These are phyloP conservation scores for Solanum pimpinellifolium DNA, from an alignment of 257 asterid species.

Conservation along the genomic window DNA sequence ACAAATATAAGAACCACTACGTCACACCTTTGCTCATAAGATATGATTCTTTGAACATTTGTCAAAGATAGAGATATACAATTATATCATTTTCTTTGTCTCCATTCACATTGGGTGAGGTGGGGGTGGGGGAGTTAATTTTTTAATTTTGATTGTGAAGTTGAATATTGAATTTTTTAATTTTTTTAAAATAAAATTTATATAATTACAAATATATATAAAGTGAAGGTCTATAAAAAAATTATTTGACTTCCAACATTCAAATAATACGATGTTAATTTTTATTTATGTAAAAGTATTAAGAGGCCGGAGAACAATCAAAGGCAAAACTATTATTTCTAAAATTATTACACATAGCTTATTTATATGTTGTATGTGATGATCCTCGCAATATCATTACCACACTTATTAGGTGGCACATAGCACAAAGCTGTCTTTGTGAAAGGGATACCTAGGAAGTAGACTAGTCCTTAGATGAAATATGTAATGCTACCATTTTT, in stretches of 20 bases:
- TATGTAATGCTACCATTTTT: too few species aligned
- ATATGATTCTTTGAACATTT: not conserved
- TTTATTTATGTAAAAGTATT: not conserved
- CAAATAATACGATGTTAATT: not conserved
- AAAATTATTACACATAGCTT: too few species aligned
- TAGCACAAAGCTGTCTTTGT: not conserved
- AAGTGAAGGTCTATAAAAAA: too few species aligned
- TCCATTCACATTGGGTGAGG: not conserved
- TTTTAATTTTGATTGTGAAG: too few species aligned
- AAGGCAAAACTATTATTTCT: not conserved
- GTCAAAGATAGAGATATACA: not conserved
- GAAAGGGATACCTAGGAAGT: not conserved
- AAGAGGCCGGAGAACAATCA: not conserved
- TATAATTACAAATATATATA: too few species aligned
- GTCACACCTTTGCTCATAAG: not conserved
- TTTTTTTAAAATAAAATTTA: too few species aligned
- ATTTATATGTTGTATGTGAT: too few species aligned
- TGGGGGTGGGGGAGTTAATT: not conserved
- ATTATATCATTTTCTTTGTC: not conserved
- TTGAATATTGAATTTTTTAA: not conserved
- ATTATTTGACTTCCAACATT: not conserved
- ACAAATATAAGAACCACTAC: not conserved
- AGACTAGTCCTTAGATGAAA: not conserved
- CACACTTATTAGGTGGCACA: not conserved
- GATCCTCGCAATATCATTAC: not conserved